Base-by-base conservation (phyloP, 805 yeast genomes). In the Nakazawaea sp. region DNA sequence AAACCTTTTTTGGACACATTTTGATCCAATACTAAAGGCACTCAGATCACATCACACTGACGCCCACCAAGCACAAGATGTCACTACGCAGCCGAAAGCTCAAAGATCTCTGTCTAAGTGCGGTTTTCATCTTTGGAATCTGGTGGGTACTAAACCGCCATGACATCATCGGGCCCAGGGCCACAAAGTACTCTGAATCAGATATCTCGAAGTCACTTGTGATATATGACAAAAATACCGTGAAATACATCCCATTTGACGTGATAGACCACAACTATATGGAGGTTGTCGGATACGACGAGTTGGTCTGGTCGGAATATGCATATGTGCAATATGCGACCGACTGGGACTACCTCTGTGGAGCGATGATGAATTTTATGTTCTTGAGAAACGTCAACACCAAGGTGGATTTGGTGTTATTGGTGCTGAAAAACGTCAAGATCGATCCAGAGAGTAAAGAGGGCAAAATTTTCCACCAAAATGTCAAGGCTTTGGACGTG, bases 311-410 rank as follows among this genome's bases (percentile, higher is more conserved):
- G 76, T 29, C 52, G 1, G 57, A 60, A 38, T 59, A 53, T 28
- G 84, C 82, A 0, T 79, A 79, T 49, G 73, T 77, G 4, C 73
- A 73, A 35, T 78, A 78, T 52, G 82, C 81, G 4, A 75, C 85
- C 0, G 61, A 68, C 38, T 45, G 59, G 8, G 58, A 62, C 17
- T 74, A 78, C 44, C 52, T 78, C 36, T 70, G 78, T 43, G 64
- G 72, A 32, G 70, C 78, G 3, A 45, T 78, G 29, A 58, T 75
- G 47, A 70, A 74, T 43, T 62, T 71, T 29, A 50, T 59, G 3
- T 58, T 56, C 19, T 48, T 79, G 33, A 51, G 60, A 24, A 50
- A 56, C 12, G 33, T 42, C 30, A 56, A 62, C 1, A 55, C 70
- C 1, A 57, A 63, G 36, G 74, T 76, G 0, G 61, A 72, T 35